Percentiles rank a stretch among this genome's conserved stretches.
These are phyloP conservation scores for Ploettnerulaceae sp. DNA, from an alignment of 2,329 filamentous ascomycete genomes.

Conservation along the genomic window DNA sequence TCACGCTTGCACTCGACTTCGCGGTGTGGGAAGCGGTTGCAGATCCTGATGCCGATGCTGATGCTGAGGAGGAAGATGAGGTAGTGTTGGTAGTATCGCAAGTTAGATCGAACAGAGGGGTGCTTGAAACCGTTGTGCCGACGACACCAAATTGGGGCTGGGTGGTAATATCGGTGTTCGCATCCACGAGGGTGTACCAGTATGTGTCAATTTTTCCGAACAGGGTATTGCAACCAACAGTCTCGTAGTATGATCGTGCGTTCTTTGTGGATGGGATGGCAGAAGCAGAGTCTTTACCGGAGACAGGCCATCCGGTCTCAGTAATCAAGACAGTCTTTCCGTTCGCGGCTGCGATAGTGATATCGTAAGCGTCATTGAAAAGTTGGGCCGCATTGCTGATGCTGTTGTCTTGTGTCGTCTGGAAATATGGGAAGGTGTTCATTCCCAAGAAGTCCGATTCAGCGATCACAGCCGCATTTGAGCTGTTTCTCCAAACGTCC, in stretches of 20 bases:
- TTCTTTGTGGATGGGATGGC: background rate
- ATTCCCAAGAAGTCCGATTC: slow-evolving; percentile 73
- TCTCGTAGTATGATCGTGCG: slow-evolving; percentile 7
- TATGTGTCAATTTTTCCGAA: slow-evolving; percentile 11
- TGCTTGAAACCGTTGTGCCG: slow-evolving; percentile 3
- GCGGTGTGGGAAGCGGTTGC: background rate
- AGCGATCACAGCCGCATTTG: slow-evolving; percentile 64
- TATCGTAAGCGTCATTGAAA: slow-evolving; percentile 5
- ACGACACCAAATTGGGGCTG: slow-evolving; percentile 10
- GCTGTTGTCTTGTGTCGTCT: slow-evolving; percentile 19
- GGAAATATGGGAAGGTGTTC: slow-evolving; percentile 76
- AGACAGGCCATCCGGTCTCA: slow-evolving; percentile 10
- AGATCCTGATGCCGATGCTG: too few relatives aligned
- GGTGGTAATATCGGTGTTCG: slow-evolving; percentile 1
- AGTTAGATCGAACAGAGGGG: slow-evolving; percentile 2
- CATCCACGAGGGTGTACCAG: slow-evolving; percentile 12
- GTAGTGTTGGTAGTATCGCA: slow-evolving; percentile 1
- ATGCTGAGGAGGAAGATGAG: background rate
- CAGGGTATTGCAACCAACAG: slow-evolving; percentile 11
- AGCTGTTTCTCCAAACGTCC: slow-evolving; percentile 67
- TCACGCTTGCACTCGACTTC: background rate
- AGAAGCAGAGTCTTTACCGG: background rate
- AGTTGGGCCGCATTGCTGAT: slow-evolving; percentile 6
- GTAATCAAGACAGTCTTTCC: slow-evolving; percentile 10
- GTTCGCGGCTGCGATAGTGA: slow-evolving; percentile 2